Conservation (phyloP, 345 rosid genomes). For the Citrus cavaleriei region DNA sequence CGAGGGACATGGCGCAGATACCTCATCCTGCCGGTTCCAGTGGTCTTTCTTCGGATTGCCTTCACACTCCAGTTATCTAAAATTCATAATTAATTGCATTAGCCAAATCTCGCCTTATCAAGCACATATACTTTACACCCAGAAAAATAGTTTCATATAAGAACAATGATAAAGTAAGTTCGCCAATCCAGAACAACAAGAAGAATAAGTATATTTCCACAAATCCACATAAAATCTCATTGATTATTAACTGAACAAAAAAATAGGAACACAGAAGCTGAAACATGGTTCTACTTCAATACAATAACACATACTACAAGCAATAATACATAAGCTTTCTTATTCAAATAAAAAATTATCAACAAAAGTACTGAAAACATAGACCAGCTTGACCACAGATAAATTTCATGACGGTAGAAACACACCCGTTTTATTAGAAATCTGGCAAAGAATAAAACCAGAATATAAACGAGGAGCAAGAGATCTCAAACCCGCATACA, state of each 20-base stretch:
- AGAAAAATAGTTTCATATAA: too few species aligned
- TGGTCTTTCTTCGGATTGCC: slow-evolving; percentile 96
- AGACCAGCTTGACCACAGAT: background rate
- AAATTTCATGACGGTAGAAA: background rate
- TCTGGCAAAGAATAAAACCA: background rate
- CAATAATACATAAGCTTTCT: background rate
- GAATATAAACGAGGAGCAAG: background rate
- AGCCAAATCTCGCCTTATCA: too few species aligned
- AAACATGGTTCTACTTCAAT: background rate
- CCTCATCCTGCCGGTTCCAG: slow-evolving; percentile 94
- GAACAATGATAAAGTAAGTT: background rate
- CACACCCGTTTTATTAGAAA: background rate
- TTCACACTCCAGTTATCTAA: slow-evolving; percentile 96
- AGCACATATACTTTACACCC: too few species aligned
- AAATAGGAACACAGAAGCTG: background rate
- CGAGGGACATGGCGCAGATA: slow-evolving; percentile 78
- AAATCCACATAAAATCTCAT: background rate
- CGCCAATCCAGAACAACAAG: background rate
- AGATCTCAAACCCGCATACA: background rate
- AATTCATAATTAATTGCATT: background rate
- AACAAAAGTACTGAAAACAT: background rate
- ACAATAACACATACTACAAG: background rate
- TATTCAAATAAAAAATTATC: background rate
- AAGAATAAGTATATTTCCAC: too few species aligned
- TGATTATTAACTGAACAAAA: background rate